Evolutionary conservation across 2,329 filamentous ascomycete genomes (phyloP), one percentile per base, ranked within the genome.

Genomic region (Colletotrichum theobromicola): DNA sequence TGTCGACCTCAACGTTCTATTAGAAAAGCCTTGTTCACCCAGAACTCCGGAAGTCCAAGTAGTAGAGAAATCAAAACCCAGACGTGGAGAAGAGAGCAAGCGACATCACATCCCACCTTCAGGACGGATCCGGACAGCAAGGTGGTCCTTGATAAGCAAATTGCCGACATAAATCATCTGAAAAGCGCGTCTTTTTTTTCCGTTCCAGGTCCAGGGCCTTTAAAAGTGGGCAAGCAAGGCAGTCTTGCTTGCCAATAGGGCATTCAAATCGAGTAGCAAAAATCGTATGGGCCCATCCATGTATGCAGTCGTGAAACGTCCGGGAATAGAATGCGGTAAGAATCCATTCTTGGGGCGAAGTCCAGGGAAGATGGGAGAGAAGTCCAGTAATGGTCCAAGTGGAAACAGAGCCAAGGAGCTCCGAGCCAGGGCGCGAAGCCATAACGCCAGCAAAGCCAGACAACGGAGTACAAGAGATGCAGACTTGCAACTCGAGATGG

Each of bases 301-400:
- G 30, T 76, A 77, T 77, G 76, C 76, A 75, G 74, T 75, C 71
- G 74, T 76, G 32, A 77, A 75, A 67, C 46, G 70, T 76, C 74
- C 70, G 69, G 70, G 60, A 65, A 35, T 18, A 69, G 55, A 37
- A 74, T 69, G 70, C 70, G 73, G 37, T 24, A 68, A 71, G 71
- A 57, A 69, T 74, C 67, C 63, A 62, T 70, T 72, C 32, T 63
- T 66, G 53, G 72, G 67, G 62, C 53, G 62, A 53, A 24, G 30
- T 73, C 69, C 68, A 35, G 72, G 53, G 24, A 70, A 60, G 61
- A 66, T 65, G 46, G 42, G 15, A 68, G 28, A 60, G 58, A 73
- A 63, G 32, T 61, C 53, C 37, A 21, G 37, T 32, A n/a, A 57
- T 34, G 57, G 50, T 68, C 67, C 72, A 30, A 64, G 58, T 24